Base-by-base conservation (phyloP, 1,284 basidiomycete genomes). In the Pascua sp. region DNA sequence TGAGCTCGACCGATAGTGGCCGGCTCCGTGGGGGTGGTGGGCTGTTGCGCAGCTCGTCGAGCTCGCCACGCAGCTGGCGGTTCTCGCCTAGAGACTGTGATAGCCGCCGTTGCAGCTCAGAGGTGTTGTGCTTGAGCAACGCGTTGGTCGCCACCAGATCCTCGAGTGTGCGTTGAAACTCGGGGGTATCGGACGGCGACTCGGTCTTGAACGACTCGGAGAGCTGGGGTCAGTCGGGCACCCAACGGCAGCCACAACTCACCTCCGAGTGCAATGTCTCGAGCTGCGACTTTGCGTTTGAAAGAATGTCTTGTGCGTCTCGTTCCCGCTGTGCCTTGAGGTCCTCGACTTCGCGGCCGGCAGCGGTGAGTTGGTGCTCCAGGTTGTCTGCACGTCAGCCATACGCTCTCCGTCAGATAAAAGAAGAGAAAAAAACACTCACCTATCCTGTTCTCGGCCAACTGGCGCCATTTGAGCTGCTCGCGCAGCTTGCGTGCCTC, bases 111-210 rank as follows among this genome's bases (percentile, higher is more conserved):
- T 88, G 86, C 42, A 94, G 76, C 69, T 94, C 90, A 5, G 83
- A 81, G 56, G 89, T 89, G 67, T 91, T 89, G 38, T 84, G 84
- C 73, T 90, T 89, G 57, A 93, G 77, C 36, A 81, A 81, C 63
- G 92, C 88, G 67, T 92, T 93, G 68, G 90, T 87, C 37, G 85
- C 84, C 10, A 92, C 89, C 13, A 94, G 79, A 12, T 86, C 85
- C 70, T 91, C 89, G 9, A 94, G 79, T 8, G 91, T 84, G 56
- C 82, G 80, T 39, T 75, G 72, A 45, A 77, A 73, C 59, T 78
- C 74, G 2, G 76, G 73, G 44, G 63, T 64, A 24, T 73, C 72
- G 11, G 67, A 52, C 2, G 73, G 72, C 5, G 62, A 59, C 0
- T 69, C 63, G n/a, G 66, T 51, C 8, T 62, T 56, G 60, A 72